These are phyloP conservation scores for Bretschneidera sinensis DNA, from an alignment of 345 rosid genomes.

Conservation along the genomic window DNA sequence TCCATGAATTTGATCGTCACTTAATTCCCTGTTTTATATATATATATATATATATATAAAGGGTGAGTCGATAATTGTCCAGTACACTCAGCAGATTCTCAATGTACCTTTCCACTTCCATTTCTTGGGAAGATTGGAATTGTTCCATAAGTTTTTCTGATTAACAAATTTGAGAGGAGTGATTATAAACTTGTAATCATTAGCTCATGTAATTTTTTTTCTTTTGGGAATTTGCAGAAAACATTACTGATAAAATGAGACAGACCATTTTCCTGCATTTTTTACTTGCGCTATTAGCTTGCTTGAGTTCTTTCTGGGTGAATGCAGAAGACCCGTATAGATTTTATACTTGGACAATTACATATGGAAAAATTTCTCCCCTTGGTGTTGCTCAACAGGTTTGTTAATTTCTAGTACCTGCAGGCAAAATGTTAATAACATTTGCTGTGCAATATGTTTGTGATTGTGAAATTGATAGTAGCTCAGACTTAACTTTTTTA, in stretches of 20 bases:
- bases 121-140: too few species aligned
- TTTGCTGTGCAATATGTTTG: not conserved
- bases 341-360: constrained; percentile 57
- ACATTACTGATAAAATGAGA: constrained; percentile 24
- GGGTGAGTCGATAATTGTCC: too few species aligned
- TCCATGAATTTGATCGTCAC: not conserved
- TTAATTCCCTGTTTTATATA: not conserved
- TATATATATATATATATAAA: too few species aligned
- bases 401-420: not conserved
- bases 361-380: constrained; percentile 57
- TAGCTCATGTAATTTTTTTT: not conserved
- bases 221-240: constrained; percentile 10
- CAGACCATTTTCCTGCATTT: constrained; percentile 20
- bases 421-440: too few species aligned
- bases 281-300: constrained; percentile 29
- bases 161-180: too few species aligned
- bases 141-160: too few species aligned
- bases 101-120: too few species aligned
- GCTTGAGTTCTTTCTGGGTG: constrained; percentile 25
- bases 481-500: not conserved
- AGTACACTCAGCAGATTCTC: too few species aligned
- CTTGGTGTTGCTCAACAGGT: constrained; percentile 42
- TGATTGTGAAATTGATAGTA: not conserved
- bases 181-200: too few species aligned
- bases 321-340: constrained; percentile 56